Percentiles rank a stretch among this genome's conserved stretches.
phyloP scores from a whole-genome alignment of 495 filamentous ascomycete species.

The Xylaria nigripes region DNA sequence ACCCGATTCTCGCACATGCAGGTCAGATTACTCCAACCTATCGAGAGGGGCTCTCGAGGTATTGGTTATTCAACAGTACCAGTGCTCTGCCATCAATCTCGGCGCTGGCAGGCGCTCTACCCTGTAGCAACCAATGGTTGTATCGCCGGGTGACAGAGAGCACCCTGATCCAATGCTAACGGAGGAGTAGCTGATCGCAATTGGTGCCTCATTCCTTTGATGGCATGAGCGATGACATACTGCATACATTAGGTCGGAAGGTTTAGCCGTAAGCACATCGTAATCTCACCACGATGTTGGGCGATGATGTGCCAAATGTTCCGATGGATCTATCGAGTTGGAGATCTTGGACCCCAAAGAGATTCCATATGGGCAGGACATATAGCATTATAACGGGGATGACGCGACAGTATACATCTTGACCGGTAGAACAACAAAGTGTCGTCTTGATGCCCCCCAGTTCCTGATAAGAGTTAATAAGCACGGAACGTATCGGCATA shows the following conservation, averaged over 20 bases:
- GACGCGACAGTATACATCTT: too few species aligned
- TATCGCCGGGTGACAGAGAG: background rate
- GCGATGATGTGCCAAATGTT: background rate
- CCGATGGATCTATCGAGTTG: too few species aligned
- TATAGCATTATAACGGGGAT: too few species aligned
- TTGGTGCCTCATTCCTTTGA: background rate
- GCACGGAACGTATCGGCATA: too few species aligned
- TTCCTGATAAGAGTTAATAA: too few species aligned
- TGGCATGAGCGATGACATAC: background rate
- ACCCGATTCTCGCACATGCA: constrained; percentile 6
- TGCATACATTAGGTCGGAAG: background rate
- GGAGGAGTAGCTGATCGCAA: background rate
- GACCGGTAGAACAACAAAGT: too few species aligned
- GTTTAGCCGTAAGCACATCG: background rate
- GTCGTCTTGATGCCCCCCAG: too few species aligned
- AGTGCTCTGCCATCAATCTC: background rate
- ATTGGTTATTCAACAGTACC: background rate
- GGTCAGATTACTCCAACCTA: constrained; percentile 2
- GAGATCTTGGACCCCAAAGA: too few species aligned
- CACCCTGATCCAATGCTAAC: background rate
- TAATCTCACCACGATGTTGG: background rate
- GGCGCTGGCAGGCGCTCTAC: background rate
- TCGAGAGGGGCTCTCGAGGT: background rate
- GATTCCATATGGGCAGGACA: too few species aligned
- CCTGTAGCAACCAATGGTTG: background rate